These are phyloP conservation scores for Fusarium sp. DNA, from an alignment of 2,329 filamentous ascomycete genomes.

Conservation along the genomic window DNA sequence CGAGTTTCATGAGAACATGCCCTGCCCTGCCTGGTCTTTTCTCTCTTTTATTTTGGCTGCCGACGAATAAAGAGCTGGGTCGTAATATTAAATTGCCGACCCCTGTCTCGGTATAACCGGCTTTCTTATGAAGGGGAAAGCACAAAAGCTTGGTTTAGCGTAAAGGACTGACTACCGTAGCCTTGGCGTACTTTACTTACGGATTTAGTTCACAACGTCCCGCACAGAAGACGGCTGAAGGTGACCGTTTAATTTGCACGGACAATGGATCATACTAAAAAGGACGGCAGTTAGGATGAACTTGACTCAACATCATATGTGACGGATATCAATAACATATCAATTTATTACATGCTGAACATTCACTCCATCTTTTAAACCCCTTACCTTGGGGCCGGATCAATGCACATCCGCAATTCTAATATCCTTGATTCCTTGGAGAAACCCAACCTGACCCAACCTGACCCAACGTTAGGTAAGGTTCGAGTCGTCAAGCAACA, in stretches of 20 bases:
- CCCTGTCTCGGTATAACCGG: constrained; percentile 5
- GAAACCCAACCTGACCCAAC: background rate
- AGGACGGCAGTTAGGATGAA: background rate
- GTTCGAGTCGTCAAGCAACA: background rate
- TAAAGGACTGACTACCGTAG: background rate
- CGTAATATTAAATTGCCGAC: background rate
- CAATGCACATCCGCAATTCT: background rate
- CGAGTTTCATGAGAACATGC: background rate
- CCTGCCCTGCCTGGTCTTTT: too few species aligned
- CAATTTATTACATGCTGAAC: background rate
- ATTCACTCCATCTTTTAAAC: background rate
- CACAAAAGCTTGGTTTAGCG: background rate
- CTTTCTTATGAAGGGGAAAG: background rate
- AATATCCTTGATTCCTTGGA: background rate
- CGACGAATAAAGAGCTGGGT: background rate
- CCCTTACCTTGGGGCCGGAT: background rate
- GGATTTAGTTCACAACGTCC: background rate
- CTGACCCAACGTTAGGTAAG: too few species aligned
- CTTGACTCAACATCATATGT: background rate
- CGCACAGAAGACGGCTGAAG: background rate
- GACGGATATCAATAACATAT: too few species aligned
- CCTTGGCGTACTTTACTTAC: background rate
- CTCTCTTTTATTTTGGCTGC: background rate
- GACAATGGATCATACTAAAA: constrained; percentile 1
- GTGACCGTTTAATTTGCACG: background rate